Evolutionary conservation across 164 flowering plant species (phyloP).

Genomic region (Litsea cubeba): DNA sequence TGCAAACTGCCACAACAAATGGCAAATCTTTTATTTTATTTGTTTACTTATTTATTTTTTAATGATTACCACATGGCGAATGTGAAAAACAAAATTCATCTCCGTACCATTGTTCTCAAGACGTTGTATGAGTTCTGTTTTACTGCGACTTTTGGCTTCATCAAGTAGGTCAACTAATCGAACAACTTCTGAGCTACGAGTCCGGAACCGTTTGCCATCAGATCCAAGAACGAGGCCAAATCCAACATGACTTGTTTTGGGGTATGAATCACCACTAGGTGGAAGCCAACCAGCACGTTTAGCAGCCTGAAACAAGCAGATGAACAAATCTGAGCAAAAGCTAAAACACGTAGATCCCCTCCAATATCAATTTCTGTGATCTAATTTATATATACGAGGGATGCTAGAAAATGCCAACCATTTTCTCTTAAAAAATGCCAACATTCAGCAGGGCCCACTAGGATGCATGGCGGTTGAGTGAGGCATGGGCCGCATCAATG

Average conservation of each 20-base stretch:
- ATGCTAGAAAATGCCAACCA: too few relatives aligned
- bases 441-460: too few relatives aligned
- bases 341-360: not conserved
- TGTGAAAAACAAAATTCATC: too few relatives aligned
- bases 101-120: conserved; percentile 10
- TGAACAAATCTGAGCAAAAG: not conserved
- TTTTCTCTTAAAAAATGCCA: too few relatives aligned
- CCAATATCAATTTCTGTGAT: not conserved
- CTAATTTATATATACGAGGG: too few relatives aligned
- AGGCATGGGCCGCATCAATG: too few relatives aligned
- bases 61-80: not conserved
- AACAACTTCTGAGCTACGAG: conserved; percentile 80
- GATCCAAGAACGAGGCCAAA: conserved; percentile 98
- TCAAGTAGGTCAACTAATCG: conserved; percentile 88
- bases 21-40: too few relatives aligned
- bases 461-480: too few relatives aligned
- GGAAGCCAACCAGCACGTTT: conserved; percentile 93
- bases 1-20: not conserved
- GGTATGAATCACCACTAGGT: conserved; percentile 38
- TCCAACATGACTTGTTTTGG: conserved; percentile 82
- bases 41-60: too few relatives aligned
- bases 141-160: conserved; percentile 89
- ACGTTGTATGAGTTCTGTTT: conserved; percentile 67
- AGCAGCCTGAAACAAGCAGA: conserved; percentile 56
- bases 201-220: conserved; percentile 92